Evolutionary conservation across 148 eudicot species (phyloP).

Genomic region (Mesembryanthemum crystallinum): DNA sequence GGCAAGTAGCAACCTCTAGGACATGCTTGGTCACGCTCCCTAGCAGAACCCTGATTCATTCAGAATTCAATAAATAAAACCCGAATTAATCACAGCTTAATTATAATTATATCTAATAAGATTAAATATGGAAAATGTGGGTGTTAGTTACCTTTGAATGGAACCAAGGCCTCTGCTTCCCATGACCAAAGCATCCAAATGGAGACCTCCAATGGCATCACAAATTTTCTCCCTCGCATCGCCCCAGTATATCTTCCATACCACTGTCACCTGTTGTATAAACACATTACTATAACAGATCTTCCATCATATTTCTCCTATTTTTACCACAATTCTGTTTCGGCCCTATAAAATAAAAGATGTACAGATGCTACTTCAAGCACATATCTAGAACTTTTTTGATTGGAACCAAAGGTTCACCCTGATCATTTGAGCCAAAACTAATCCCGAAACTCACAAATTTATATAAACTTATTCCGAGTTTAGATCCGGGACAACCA

Average conservation of each 20-base stretch:
- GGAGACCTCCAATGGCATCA: conserved; percentile 34
- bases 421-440: too few species aligned
- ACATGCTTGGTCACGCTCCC: conserved; percentile 52
- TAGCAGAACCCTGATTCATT: conserved; percentile 35
- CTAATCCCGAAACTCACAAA: too few species aligned
- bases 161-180: conserved; percentile 54
- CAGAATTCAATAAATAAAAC: background rate
- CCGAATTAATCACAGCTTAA: background rate
- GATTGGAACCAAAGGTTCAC: too few species aligned
- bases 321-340: background rate
- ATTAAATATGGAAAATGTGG: background rate
- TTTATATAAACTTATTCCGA: too few species aligned
- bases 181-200: conserved; percentile 40
- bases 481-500: too few species aligned
- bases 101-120: background rate
- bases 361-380: too few species aligned
- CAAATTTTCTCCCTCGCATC: conserved; percentile 51
- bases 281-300: background rate
- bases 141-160: conserved; percentile 34
- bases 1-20: conserved; percentile 40
- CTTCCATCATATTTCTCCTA: background rate
- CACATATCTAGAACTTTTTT: background rate
- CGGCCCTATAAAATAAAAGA: background rate
- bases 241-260: conserved; percentile 46
- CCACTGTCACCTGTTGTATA: conserved; percentile 31